Percentiles rank a stretch among this genome's conserved stretches.
Evolutionary conservation across 2,329 filamentous ascomycete genomes (phyloP).

Genomic region (Calonectria honghensis): DNA sequence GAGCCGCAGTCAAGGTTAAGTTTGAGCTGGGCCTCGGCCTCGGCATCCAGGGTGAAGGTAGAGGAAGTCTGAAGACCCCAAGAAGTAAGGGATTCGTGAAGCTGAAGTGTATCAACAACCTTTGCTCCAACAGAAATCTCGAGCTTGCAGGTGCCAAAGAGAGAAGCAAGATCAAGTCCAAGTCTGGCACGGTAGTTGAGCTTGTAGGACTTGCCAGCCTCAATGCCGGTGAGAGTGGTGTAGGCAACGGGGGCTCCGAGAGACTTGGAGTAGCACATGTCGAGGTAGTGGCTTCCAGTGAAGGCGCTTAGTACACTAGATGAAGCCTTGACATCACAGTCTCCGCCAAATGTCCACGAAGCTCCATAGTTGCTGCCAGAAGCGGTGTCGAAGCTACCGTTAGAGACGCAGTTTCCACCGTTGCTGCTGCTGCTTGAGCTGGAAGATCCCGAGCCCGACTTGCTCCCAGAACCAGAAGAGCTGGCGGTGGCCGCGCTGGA

Average conservation of each 20-base stretch:
- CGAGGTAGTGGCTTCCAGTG: background rate
- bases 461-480: background rate
- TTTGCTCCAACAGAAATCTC: background rate
- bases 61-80: slow-evolving; percentile 8
- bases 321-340: background rate
- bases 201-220: slow-evolving; percentile 14
- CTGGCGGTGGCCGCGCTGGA: background rate
- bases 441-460: background rate
- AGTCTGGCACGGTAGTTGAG: background rate
- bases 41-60: background rate
- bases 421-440: background rate
- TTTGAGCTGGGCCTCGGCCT: background rate
- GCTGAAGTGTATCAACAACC: background rate
- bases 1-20: slow-evolving; percentile 1
- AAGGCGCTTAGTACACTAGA: background rate
- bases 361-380: background rate
- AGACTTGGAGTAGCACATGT: slow-evolving; percentile 5
- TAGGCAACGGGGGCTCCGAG: background rate
- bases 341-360: slow-evolving; percentile 15
- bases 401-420: background rate
- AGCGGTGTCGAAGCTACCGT: background rate
- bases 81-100: background rate
- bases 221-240: slow-evolving; percentile 1
- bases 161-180: slow-evolving; percentile 1
- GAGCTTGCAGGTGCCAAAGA: slow-evolving; percentile 8